Conservation (phyloP, 2,329 filamentous ascomycete genomes). For the Ceratocystis variospora region DNA sequence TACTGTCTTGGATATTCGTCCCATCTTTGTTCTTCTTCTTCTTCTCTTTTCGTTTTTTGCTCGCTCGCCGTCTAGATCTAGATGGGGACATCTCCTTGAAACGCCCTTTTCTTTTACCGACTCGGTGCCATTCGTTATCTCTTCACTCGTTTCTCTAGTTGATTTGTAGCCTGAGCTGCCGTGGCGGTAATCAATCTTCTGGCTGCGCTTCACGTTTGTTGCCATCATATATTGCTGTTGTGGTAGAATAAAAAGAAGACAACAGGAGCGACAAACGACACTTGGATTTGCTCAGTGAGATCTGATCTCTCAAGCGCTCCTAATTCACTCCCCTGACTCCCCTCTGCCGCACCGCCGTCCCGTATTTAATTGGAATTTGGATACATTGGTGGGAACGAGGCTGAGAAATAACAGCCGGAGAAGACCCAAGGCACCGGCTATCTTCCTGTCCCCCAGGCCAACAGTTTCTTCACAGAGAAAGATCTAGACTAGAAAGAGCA, state of each 20-base stretch:
- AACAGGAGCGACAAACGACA: no score
- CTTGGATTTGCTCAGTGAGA: not conserved
- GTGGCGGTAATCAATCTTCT: conserved; percentile 15
- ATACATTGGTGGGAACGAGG: not conserved
- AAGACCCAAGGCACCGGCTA: not conserved
- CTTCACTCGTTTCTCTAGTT: conserved; percentile 8
- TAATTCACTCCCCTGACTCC: not conserved
- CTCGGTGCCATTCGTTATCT: conserved; percentile 10
- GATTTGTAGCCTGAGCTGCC: conserved; percentile 7
- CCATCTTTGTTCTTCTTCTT: conserved; percentile 20
- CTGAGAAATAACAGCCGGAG: not conserved
- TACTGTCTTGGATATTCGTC: conserved; percentile 24
- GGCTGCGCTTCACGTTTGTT: not conserved
- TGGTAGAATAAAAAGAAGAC: not conserved
- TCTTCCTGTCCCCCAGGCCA: not conserved
- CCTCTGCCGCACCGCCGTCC: not conserved
- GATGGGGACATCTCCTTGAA: conserved; percentile 14
- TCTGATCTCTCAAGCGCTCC: not conserved
- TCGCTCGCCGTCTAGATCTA: conserved; percentile 7
- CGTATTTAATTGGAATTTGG: not conserved
- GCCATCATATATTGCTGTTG: not conserved
- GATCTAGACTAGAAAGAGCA: not conserved
- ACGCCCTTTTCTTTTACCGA: conserved; percentile 13
- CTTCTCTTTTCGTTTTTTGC: conserved; percentile 10
- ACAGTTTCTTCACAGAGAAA: not conserved